Base-by-base conservation (phyloP, 1,284 basidiomycete genomes). In the Melampsora americana region DNA sequence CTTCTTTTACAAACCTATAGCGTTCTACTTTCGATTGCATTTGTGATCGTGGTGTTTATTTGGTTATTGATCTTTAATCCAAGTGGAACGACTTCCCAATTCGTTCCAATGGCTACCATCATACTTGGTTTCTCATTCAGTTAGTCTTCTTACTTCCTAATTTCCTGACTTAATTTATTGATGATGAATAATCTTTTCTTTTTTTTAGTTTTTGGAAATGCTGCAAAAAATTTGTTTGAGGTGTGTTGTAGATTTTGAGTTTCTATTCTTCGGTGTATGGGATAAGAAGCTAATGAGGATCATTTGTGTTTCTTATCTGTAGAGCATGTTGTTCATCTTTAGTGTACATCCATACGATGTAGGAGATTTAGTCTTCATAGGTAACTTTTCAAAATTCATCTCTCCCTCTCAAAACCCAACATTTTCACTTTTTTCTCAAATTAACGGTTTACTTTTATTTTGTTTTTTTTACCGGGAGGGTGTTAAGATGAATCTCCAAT, bases 21-120 rank as follows among this genome's bases (percentile, higher is more conserved):
- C 16, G 91, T 91, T 20, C 85, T 92, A 69, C 82, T 92, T 77
- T 85, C 84, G 76, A 80, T 90, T 61, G 87, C 86, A 42, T 83
- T 91, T 12, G 79, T 90, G 72, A 83, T 87, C 71, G 86, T 90
- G 78, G 82, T 90, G 73, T 92, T 92, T 80, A 85, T 90, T 78
- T 91, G 88, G 82, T 83, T 93, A 77, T 86, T 93, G 77, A 90
- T 93, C 80, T 92, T 93, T 85, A 90, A 90, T 81, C 86, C 86
- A 23, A 84, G 83, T 66, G 85, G 90, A 78, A 90, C 91, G 0
- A 80, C 92, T 32, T 85, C 87, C n/a, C 92, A 91, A 4, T 86
- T 93, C 32, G 90, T 92, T 14, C 91, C 91, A 23, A 85, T 93
- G 48, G 90, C 90, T 6, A 91, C 91, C 0, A 88, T 92, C 79